Evolutionary conservation across 352 stramenopile genomes (phyloP).

Genomic region (Thalassiosira livingstoniorum): DNA sequence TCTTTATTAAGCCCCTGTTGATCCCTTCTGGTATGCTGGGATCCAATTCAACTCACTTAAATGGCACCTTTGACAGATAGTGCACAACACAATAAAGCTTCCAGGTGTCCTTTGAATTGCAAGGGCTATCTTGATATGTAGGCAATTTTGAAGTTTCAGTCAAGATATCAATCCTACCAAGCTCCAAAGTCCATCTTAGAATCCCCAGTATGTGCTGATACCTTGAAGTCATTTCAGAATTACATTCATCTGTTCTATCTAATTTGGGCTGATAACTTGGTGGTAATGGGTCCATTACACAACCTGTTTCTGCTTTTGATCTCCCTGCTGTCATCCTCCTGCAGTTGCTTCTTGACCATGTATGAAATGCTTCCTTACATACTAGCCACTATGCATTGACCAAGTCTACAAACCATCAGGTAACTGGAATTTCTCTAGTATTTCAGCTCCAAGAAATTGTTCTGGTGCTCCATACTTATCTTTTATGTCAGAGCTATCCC

Average conservation of each 20-base stretch:
- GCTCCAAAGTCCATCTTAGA: constrained; percentile 54
- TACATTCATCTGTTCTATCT: no score
- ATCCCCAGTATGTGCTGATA: no score
- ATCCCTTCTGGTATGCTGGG: constrained; percentile 2
- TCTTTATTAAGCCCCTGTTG: constrained; percentile 11
- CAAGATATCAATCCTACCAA: constrained; percentile 57
- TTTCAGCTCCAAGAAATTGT: background rate
- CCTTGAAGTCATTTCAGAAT: no score
- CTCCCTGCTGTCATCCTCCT: constrained; percentile 8
- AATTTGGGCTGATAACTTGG: constrained; percentile 52
- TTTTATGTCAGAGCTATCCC: constrained; percentile 10
- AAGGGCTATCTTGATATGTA: constrained; percentile 47
- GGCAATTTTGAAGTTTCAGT: constrained; percentile 58
- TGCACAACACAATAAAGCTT: no score
- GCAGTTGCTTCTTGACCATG: constrained; percentile 25
- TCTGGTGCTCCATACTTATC: background rate
- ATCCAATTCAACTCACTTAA: constrained; percentile 36
- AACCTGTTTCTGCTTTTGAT: background rate
- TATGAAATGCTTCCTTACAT: constrained; percentile 37
- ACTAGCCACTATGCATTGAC: constrained; percentile 39
- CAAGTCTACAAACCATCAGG: constrained; percentile 8
- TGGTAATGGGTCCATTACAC: background rate
- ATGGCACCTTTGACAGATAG: no score
- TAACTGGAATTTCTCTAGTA: constrained; percentile 15
- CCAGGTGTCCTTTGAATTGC: no score